A percentile compares a stretch with the other conserved stretches of the same genome.
Evolutionary conservation across 2,329 filamentous ascomycete genomes (phyloP).

Genomic region (Torrubiellomyces zombiae): DNA sequence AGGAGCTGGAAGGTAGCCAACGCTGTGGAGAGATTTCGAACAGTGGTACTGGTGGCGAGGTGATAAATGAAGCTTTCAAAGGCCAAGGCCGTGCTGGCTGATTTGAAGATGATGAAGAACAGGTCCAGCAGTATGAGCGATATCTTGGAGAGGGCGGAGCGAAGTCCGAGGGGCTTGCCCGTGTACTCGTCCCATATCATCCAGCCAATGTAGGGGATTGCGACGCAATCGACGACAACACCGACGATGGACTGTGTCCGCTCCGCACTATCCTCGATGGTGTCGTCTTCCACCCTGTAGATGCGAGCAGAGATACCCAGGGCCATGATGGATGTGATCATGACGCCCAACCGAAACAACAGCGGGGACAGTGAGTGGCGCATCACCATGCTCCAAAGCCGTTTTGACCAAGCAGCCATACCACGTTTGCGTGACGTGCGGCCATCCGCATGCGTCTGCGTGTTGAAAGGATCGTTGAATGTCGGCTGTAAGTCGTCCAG

Average conservation of each 20-base stretch:
- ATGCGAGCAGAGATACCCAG: constrained; percentile 66
- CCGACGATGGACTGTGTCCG: constrained; percentile 73
- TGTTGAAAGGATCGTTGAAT: constrained; percentile 23
- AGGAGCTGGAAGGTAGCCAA: constrained; percentile 66
- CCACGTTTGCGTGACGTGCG: constrained; percentile 12
- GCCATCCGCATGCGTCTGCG: constrained; percentile 11
- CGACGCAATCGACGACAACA: constrained; percentile 74
- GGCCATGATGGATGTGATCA: constrained; percentile 67
- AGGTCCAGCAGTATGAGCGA: constrained; percentile 81
- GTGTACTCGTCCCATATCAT: constrained; percentile 96
- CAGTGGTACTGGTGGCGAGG: constrained; percentile 16
- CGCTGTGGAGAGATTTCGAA: constrained; percentile 44
- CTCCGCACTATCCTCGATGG: constrained; percentile 29
- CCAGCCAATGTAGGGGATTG: constrained; percentile 78
- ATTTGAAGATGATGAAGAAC: constrained; percentile 95
- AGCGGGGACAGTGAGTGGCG: constrained; percentile 76
- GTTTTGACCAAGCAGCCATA: constrained; percentile 26
- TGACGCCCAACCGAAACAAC: constrained; percentile 64
- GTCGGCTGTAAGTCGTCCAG: constrained; percentile 29
- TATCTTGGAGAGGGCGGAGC: constrained; percentile 71
- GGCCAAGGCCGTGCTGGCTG: constrained; percentile 77
- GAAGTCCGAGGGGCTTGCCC: constrained; percentile 76
- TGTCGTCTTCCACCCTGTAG: constrained; percentile 38
- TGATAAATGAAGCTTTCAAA: constrained; percentile 64
- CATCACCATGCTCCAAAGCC: constrained; percentile 52